These are phyloP conservation scores for Hypomontagnella monticulosa DNA, from an alignment of 495 filamentous ascomycete species.

Conservation along the genomic window DNA sequence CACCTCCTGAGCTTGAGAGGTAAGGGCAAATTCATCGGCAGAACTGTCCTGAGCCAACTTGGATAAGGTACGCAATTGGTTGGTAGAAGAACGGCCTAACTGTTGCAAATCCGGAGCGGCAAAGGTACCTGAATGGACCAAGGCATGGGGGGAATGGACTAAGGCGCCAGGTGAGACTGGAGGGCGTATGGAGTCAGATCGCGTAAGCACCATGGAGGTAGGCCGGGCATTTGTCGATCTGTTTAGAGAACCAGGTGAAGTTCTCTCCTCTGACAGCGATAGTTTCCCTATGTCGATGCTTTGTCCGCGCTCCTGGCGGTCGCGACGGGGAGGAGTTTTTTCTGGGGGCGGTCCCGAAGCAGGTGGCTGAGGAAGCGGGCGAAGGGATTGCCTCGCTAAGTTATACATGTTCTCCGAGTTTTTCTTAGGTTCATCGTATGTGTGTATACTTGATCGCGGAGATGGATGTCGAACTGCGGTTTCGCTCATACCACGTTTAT, in stretches of 20 bases:
- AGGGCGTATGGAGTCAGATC: constrained; percentile 59
- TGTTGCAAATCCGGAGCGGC: constrained; percentile 76
- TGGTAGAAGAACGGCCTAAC: constrained; percentile 84
- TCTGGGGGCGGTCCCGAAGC: constrained; percentile 55
- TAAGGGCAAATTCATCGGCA: constrained; percentile 81
- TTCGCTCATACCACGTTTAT: constrained; percentile 84
- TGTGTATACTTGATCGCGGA: constrained; percentile 43
- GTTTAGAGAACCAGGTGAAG: constrained; percentile 51
- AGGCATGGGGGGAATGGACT: constrained; percentile 44
- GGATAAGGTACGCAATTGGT: constrained; percentile 88
- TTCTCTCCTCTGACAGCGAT: constrained; percentile 49
- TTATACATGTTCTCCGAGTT: constrained; percentile 69
- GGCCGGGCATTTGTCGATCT: constrained; percentile 58
- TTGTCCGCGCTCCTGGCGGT: constrained; percentile 57
- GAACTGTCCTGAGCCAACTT: constrained; percentile 79
- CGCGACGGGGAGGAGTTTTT: constrained; percentile 38
- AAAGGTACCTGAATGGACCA: constrained; percentile 53
- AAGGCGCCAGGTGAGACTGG: constrained; percentile 44
- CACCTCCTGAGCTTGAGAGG: constrained; percentile 79
- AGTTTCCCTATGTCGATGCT: constrained; percentile 63
- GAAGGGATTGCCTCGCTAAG: constrained; percentile 76
- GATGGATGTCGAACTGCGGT: constrained; percentile 45
- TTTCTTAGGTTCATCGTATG: constrained; percentile 52
- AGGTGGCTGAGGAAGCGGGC: constrained; percentile 78
- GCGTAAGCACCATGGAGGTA: constrained; percentile 63